Percentiles rank a stretch among this genome's conserved stretches.
Conservation (phyloP, 2,329 filamentous ascomycete genomes). For the Colletotrichum sp. region DNA sequence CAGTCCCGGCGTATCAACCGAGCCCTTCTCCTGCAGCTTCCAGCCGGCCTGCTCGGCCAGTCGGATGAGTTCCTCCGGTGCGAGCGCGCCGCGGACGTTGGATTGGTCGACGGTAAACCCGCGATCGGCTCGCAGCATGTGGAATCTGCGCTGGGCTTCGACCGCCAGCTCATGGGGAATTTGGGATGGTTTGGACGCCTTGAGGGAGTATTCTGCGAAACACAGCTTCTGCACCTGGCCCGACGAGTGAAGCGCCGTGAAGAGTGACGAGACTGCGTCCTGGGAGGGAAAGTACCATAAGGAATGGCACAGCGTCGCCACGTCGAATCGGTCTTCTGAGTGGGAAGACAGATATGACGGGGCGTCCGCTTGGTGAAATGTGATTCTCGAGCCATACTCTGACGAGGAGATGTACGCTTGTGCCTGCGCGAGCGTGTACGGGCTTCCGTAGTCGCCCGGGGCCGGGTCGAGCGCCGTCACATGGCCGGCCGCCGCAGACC, state of each 20-base stretch:
- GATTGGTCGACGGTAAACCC: background rate
- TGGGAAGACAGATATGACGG: conserved; percentile 1
- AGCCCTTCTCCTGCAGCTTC: background rate
- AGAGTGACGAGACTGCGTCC: background rate
- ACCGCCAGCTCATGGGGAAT: conserved; percentile 14
- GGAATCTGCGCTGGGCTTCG: background rate
- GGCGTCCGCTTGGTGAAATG: conserved; percentile 2
- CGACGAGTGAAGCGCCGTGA: background rate
- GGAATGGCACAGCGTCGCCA: conserved; percentile 13
- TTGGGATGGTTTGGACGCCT: background rate
- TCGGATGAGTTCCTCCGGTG: background rate
- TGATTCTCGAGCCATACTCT: background rate
- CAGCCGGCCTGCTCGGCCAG: conserved; percentile 7
- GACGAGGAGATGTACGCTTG: conserved; percentile 5
- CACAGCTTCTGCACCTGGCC: background rate
- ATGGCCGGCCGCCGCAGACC: background rate
- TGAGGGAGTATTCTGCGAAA: conserved; percentile 7
- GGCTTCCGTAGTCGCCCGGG: conserved; percentile 9
- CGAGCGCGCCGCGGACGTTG: conserved; percentile 14
- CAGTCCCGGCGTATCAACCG: conserved; percentile 7
- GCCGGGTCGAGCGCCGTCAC: conserved; percentile 15
- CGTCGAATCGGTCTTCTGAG: background rate
- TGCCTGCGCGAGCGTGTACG: conserved; percentile 13
- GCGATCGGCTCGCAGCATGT: background rate
- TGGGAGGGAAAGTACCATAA: conserved; percentile 17